Percentiles rank a stretch among this genome's conserved stretches.
phyloP scores from a whole-genome alignment of 768 basidiomycete genomes.

The Lanmaoa pseudosensibilis region DNA sequence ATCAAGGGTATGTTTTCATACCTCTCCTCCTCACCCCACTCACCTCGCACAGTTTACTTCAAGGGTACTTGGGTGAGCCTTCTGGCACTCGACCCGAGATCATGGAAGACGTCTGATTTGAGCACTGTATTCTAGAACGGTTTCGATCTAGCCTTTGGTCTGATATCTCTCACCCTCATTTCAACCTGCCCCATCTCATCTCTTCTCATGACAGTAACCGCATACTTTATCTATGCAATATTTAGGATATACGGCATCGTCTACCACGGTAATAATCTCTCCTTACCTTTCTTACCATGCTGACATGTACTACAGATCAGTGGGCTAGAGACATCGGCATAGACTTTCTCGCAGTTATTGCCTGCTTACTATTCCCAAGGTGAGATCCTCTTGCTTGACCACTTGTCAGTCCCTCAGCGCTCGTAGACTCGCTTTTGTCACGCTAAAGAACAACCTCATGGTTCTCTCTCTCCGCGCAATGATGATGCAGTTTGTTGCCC shows the following conservation, averaged over 20 bases:
- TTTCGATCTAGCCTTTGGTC: constrained; percentile 89
- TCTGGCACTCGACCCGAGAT: constrained; percentile 9
- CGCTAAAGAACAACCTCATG: constrained; percentile 77
- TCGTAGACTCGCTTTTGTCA: constrained; percentile 85
- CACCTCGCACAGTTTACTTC: constrained; percentile 60
- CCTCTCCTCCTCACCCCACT: neutral
- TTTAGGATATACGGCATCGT: constrained; percentile 74
- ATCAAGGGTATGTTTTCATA: constrained; percentile 60
- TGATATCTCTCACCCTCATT: constrained; percentile 12
- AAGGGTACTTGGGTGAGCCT: constrained; percentile 75
- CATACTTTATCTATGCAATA: constrained; percentile 73
- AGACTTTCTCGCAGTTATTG: constrained; percentile 85
- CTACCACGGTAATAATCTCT: constrained; percentile 49
- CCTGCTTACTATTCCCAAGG: constrained; percentile 90
- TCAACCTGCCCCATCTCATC: neutral
- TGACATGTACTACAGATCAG: constrained; percentile 38
- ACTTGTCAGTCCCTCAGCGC: neutral
- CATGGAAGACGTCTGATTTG: constrained; percentile 18
- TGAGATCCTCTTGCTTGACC: constrained; percentile 23
- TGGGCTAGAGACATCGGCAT: constrained; percentile 74
- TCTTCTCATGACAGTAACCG: constrained; percentile 53
- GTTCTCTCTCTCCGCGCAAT: constrained; percentile 85
- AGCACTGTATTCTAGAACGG: constrained; percentile 59
- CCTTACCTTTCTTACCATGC: neutral
- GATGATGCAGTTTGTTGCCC: constrained; percentile 83